Evolutionary conservation across 2,329 filamentous ascomycete species (phyloP), one percentile per base, ranked within the genome.

Genomic region (Venturia nashicola): DNA sequence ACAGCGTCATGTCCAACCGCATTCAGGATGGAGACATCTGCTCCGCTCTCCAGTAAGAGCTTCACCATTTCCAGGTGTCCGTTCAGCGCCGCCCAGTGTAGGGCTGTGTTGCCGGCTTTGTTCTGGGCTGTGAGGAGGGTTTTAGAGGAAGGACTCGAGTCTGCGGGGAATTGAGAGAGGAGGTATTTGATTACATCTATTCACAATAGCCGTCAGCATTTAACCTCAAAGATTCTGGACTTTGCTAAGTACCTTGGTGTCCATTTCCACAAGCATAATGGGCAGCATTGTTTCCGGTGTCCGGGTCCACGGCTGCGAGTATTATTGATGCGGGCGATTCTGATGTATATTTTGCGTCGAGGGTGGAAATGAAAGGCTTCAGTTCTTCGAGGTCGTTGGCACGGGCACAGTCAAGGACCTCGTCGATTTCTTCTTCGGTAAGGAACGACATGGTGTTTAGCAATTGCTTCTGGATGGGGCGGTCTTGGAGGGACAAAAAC

Each of bases 231-330:
- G 43, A 36, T 48, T 32, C 20, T 16, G 2, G 12, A 46, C 27
- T 32, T 6, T 18, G 16, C 12, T 18, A 46, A 34, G 23, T 61
- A 92, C 91, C 88, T 66, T 84, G 71, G 72, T 96, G 88, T 1
- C 93, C 93, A 73, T 99, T 99, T 34, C 90, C 94, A 32, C 90
- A 86, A 8, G 92, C 91, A 84, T 95, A 97, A 76, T 99, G 94
- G 71, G 97, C 76, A 59, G 85, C 79, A 62, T 87, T 88, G 67
- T 91, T 95, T 64, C 90, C 89, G 67, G 87, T 89, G 68, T 86
- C 83, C 51, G 85, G 81, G 72, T 96, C 91, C 68, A 86, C 84
- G 32, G 89, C 88, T 16, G 84, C 83, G 61, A 82, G 75, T 59
- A 97, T 75, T 65, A 96, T 81, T 57, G 70, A 69, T 64, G 86